Evolutionary conservation across 2,329 filamentous ascomycete species (phyloP).

Genomic region (Bimuria novae-zelandiae): DNA sequence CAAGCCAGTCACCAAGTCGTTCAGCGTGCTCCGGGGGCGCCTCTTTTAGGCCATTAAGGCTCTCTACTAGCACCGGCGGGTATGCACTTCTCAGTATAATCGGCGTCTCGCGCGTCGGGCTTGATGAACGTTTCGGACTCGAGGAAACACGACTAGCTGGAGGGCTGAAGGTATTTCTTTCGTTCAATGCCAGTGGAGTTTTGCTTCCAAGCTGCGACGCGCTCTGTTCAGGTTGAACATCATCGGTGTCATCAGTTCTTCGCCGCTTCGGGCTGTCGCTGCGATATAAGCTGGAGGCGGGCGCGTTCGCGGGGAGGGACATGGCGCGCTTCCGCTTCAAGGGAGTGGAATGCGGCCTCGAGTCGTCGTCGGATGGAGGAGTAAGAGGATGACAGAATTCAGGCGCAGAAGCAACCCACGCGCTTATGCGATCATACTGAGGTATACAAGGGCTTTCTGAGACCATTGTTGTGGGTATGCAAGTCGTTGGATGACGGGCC

Average conservation of each 20-base stretch:
- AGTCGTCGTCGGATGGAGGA: constrained; percentile 16
- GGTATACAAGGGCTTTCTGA: constrained; percentile 5
- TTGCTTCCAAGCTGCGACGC: constrained; percentile 20
- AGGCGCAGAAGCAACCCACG: constrained; percentile 9
- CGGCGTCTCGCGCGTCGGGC: constrained; percentile 19
- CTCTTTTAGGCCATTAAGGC: constrained; percentile 20
- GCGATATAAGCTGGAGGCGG: constrained; percentile 13
- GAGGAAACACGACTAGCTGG: constrained; percentile 19
- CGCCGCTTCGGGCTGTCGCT: constrained; percentile 18
- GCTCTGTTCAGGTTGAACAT: constrained; percentile 18
- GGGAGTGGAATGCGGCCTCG: background rate
- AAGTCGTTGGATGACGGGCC: background rate
- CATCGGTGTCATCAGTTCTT: constrained; percentile 17
- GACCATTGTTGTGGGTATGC: constrained; percentile 12
- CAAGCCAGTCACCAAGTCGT: background rate
- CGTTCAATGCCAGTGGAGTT: constrained; percentile 14
- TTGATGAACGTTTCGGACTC: constrained; percentile 16
- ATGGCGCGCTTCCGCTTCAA: constrained; percentile 22
- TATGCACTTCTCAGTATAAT: constrained; percentile 19
- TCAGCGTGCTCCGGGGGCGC: constrained; percentile 15
- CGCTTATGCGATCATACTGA: constrained; percentile 5
- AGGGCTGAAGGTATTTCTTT: constrained; percentile 18
- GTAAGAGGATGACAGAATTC: constrained; percentile 10
- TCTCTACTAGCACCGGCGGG: constrained; percentile 18
- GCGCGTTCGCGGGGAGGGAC: constrained; percentile 12